A percentile compares a stretch with the other conserved stretches of the same genome.
phyloP scores from a whole-genome alignment of 2,329 filamentous ascomycete species.

The Aspergillus sp. region DNA sequence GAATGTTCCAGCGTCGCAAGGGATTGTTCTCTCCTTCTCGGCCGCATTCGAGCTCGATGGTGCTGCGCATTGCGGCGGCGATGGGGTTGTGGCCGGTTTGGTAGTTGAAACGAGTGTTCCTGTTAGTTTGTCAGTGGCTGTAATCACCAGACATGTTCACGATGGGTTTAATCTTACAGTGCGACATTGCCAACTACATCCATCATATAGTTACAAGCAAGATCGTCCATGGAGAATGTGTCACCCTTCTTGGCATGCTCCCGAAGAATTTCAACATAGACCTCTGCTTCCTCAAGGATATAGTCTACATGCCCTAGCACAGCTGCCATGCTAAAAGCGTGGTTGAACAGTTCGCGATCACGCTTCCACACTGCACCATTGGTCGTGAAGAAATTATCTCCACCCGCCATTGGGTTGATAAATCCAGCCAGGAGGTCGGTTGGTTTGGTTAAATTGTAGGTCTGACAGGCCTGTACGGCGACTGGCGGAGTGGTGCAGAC shows the following conservation, averaged over 20 bases:
- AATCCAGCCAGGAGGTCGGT: not conserved
- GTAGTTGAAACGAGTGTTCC: not conserved
- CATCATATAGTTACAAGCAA: not conserved
- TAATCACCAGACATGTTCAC: too few species aligned
- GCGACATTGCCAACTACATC: not conserved
- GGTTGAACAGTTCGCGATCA: not conserved
- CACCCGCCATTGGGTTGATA: conserved; percentile 1
- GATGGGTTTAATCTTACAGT: not conserved
- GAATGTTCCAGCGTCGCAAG: not conserved
- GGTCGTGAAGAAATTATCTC: not conserved
- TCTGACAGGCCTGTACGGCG: not conserved
- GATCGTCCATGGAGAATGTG: not conserved
- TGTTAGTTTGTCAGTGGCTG: not conserved
- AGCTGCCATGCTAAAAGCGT: not conserved
- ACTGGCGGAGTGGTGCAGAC: not conserved
- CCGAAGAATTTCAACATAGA: not conserved
- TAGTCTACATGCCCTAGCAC: not conserved
- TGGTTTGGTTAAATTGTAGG: not conserved
- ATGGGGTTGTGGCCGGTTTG: not conserved
- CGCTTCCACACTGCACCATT: not conserved
- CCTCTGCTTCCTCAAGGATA: not conserved
- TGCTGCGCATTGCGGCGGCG: conserved; percentile 8
- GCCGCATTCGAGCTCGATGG: conserved; percentile 6
- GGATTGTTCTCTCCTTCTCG: not conserved
- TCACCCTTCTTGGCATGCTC: not conserved